phyloP scores from a whole-genome alignment of 1,139 yeast species.

The Blastobotrys apis region DNA sequence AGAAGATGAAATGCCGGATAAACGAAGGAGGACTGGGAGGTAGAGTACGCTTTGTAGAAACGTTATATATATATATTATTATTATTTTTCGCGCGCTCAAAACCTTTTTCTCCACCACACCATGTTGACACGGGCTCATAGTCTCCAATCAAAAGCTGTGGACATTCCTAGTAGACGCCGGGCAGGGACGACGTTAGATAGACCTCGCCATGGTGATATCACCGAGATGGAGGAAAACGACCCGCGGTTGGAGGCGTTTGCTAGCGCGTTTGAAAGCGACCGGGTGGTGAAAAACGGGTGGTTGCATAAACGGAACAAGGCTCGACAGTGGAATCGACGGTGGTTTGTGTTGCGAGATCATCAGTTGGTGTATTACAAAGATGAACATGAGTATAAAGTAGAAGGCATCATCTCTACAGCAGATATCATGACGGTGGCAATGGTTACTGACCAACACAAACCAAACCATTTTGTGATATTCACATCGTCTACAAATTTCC shows the following conservation, averaged over 20 bases:
- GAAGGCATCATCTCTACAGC: conserved; percentile 43
- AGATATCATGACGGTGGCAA: conserved; percentile 39
- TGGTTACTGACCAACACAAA: conserved; percentile 38
- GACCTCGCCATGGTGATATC: not conserved
- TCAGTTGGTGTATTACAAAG: conserved; percentile 57
- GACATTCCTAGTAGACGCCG: not conserved
- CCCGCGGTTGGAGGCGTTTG: conserved; percentile 2
- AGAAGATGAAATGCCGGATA: not conserved
- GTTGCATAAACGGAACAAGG: conserved; percentile 32
- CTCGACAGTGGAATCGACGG: conserved; percentile 44
- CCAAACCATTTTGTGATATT: conserved; percentile 41
- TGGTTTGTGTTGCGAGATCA: conserved; percentile 59
- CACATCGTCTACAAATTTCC: conserved; percentile 43
- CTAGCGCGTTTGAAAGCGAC: conserved; percentile 1
- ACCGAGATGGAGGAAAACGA: not conserved
- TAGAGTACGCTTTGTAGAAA: no score
- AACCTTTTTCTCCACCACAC: no score
- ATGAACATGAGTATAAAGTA: conserved; percentile 54
- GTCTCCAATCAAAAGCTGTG: not conserved
- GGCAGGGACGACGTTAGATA: not conserved
- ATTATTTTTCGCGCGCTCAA: no score
- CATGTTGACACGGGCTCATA: conserved; percentile 2
- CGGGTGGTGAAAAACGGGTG: conserved; percentile 27
- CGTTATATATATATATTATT: not conserved
- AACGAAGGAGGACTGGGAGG: not conserved